Conservation (phyloP, 2,329 filamentous ascomycete genomes). For the Aspergillus alliaceus region DNA sequence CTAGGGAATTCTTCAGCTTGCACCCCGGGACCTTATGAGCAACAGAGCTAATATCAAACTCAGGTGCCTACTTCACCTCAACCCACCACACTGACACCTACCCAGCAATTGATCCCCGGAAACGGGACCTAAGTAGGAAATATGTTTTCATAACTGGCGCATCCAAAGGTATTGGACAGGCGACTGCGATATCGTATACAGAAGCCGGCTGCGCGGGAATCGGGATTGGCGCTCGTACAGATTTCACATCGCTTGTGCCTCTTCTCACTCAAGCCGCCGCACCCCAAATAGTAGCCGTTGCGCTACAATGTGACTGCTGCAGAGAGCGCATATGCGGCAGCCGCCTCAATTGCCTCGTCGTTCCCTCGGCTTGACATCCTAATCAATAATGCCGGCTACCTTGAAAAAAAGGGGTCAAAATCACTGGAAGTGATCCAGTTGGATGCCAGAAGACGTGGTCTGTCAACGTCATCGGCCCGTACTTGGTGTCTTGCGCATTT, state of each 20-base stretch:
- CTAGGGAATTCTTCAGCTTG: neutral
- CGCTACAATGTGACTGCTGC: slow-evolving; percentile 46
- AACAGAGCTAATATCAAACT: neutral
- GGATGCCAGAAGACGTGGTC: slow-evolving; percentile 47
- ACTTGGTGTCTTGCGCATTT: slow-evolving; percentile 48
- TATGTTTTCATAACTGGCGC: neutral
- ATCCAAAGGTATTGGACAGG: neutral
- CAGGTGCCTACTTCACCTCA: neutral
- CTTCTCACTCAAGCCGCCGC: slow-evolving; percentile 2
- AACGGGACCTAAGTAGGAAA: neutral
- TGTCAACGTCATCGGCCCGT: slow-evolving; percentile 52
- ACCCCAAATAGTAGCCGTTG: slow-evolving; percentile 46
- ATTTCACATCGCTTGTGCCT: neutral
- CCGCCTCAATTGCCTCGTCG: slow-evolving; percentile 27
- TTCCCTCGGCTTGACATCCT: slow-evolving; percentile 47
- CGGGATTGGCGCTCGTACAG: neutral
- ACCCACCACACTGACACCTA: neutral
- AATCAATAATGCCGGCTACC: slow-evolving; percentile 49
- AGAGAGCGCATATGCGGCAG: slow-evolving; percentile 37
- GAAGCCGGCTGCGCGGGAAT: neutral
- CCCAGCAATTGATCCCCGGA: neutral
- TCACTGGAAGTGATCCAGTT: slow-evolving; percentile 37
- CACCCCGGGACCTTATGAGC: neutral
- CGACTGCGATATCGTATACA: neutral
- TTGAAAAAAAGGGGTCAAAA: slow-evolving; percentile 22